Conservation (phyloP, 2,329 filamentous ascomycete genomes). For the Atkinsonella texensis region DNA sequence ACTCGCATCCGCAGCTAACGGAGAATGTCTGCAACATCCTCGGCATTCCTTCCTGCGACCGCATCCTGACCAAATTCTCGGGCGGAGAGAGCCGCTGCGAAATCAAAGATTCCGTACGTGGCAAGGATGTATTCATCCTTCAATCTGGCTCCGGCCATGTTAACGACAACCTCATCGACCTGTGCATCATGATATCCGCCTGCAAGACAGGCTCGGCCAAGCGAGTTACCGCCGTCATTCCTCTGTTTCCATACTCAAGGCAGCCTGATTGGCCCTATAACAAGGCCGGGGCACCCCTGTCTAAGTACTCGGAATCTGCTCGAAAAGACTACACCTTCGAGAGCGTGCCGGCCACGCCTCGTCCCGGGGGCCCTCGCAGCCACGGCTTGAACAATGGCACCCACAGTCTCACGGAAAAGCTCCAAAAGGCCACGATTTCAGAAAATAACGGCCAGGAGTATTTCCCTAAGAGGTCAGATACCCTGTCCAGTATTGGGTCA, state of each 20-base stretch:
- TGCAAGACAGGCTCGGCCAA: conserved; percentile 91
- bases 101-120: conserved; percentile 90
- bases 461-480: conserved; percentile 25
- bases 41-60: conserved; percentile 72
- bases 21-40: conserved; percentile 81
- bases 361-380: conserved; percentile 57
- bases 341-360: conserved; percentile 78
- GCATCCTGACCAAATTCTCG: conserved; percentile 82
- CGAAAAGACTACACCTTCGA: conserved; percentile 74
- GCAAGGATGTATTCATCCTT: conserved; percentile 98
- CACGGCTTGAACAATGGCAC: conserved; percentile 52
- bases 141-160: conserved; percentile 86
- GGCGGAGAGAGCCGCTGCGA: conserved; percentile 92
- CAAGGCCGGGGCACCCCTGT: conserved; percentile 80
- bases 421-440: conserved; percentile 54
- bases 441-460: conserved; percentile 18
- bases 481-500: conserved; percentile 21
- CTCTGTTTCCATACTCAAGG: conserved; percentile 91
- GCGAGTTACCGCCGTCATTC: conserved; percentile 85
- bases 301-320: conserved; percentile 46
- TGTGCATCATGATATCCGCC: conserved; percentile 96
- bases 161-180: conserved; percentile 93
- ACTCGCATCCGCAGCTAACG: conserved; percentile 79
- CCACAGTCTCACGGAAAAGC: conserved; percentile 57
- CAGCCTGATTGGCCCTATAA: conserved; percentile 97